Percentiles rank a stretch among this genome's conserved stretches.
These are phyloP conservation scores for Tolypocladium tropicale DNA, from an alignment of 2,329 filamentous ascomycete species.

Conservation along the genomic window DNA sequence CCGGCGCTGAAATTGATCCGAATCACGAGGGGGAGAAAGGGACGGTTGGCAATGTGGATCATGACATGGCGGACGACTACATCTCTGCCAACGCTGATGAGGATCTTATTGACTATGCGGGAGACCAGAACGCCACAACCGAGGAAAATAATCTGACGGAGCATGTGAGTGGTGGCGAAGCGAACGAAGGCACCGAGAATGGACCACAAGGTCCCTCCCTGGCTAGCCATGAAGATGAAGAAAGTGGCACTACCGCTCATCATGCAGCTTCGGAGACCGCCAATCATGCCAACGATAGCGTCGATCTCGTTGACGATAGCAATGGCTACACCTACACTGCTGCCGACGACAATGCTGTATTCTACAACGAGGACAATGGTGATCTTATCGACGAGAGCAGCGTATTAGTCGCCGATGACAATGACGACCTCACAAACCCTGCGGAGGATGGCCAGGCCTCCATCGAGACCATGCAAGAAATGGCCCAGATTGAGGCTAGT, in stretches of 20 bases:
- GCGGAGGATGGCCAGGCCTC: background rate
- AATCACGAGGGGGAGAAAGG: background rate
- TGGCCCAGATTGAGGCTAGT: background rate
- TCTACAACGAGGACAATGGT: constrained; percentile 6
- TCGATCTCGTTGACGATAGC: background rate
- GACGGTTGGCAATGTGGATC: background rate
- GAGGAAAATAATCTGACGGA: background rate
- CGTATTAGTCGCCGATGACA: background rate
- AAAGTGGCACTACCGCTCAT: background rate
- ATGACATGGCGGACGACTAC: background rate
- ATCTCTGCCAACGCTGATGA: background rate
- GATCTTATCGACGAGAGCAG: constrained; percentile 6
- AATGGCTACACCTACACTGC: background rate
- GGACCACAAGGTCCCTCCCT: background rate
- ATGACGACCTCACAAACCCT: background rate
- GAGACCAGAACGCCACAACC: constrained; percentile 8
- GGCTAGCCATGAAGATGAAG: background rate
- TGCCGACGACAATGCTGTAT: constrained; percentile 6
- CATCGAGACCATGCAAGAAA: background rate
- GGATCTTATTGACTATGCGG: constrained; percentile 4
- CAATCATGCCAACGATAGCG: background rate
- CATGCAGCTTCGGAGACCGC: background rate
- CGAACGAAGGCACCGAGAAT: background rate
- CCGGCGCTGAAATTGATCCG: background rate
- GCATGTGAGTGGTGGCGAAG: background rate